Percentiles rank a stretch among this genome's conserved stretches.
phyloP scores from a whole-genome alignment of 805 yeast species.

The Myxozyma mucilagina region DNA sequence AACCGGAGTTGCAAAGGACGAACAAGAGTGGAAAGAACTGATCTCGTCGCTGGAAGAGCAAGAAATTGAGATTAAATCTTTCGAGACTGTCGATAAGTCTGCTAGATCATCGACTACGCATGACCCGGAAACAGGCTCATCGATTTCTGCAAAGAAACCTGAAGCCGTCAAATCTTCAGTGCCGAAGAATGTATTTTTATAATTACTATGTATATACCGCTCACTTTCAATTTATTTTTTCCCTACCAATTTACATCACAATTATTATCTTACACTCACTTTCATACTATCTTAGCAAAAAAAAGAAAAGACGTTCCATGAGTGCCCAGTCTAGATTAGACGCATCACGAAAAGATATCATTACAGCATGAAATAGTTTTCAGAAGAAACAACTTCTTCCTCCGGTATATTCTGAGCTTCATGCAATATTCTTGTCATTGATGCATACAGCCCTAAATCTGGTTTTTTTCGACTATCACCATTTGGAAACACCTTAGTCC shows the following conservation, averaged over 20 bases:
- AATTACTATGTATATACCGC: background rate
- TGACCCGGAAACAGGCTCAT: background rate
- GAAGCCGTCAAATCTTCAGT: background rate
- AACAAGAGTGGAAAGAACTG: constrained; percentile 23
- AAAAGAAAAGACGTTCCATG: too few species aligned
- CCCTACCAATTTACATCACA: too few species aligned
- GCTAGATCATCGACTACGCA: background rate
- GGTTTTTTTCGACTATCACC: too few species aligned
- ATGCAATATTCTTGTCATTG: too few species aligned
- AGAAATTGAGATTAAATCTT: constrained; percentile 7
- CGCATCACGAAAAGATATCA: too few species aligned
- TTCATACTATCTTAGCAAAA: too few species aligned
- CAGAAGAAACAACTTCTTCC: too few species aligned
- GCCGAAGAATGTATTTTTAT: constrained; percentile 19
- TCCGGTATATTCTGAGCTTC: too few species aligned
- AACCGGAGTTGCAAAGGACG: constrained; percentile 25
- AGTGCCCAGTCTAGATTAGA: too few species aligned
- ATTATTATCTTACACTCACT: background rate
- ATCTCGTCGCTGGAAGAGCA: constrained; percentile 17
- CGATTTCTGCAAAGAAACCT: background rate
- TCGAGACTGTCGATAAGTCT: background rate
- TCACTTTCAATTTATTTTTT: background rate
- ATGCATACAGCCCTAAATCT: too few species aligned
- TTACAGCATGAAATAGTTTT: too few species aligned
- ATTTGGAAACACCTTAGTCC: too few species aligned